Conservation (phyloP, 768 basidiomycete species). For the Tricholoma bakamatsutake region DNA sequence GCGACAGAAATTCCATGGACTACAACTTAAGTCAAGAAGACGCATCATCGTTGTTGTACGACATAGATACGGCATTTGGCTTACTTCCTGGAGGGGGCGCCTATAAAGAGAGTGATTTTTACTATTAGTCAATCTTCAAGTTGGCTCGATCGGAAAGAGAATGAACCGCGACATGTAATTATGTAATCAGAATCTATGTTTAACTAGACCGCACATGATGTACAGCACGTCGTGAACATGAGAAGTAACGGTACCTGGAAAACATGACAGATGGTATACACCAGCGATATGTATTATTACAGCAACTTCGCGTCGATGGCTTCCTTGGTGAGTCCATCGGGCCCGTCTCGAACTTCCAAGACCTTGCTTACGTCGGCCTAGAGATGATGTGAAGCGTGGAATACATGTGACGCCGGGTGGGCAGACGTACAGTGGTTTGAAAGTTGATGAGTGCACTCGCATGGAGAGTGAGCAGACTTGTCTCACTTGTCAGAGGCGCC, state of each 20-base stretch:
- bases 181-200: too few relatives aligned
- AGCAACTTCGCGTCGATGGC: slow-evolving; percentile 58
- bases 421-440: slow-evolving; percentile 59
- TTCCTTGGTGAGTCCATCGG: slow-evolving; percentile 74
- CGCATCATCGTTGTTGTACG: background rate
- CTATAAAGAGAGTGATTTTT: background rate
- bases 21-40: background rate
- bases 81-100: background rate
- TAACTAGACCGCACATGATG: too few relatives aligned
- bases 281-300: background rate
- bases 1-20: too few relatives aligned
- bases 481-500: slow-evolving; percentile 76
- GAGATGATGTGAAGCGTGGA: slow-evolving; percentile 1
- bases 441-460: slow-evolving; percentile 80
- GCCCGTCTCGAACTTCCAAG: slow-evolving; percentile 76
- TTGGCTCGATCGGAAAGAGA: background rate
- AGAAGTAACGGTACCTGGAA: background rate
- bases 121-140: too few relatives aligned
- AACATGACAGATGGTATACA: background rate
- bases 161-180: too few relatives aligned
- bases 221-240: too few relatives aligned
- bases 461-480: slow-evolving; percentile 70
- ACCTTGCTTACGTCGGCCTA: slow-evolving; percentile 77
- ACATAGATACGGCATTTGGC: slow-evolving; percentile 1
- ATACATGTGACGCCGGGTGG: background rate